Evolutionary conservation across 345 rosid genomes (phyloP).

Genomic region (Eucalyptus paniculata): DNA sequence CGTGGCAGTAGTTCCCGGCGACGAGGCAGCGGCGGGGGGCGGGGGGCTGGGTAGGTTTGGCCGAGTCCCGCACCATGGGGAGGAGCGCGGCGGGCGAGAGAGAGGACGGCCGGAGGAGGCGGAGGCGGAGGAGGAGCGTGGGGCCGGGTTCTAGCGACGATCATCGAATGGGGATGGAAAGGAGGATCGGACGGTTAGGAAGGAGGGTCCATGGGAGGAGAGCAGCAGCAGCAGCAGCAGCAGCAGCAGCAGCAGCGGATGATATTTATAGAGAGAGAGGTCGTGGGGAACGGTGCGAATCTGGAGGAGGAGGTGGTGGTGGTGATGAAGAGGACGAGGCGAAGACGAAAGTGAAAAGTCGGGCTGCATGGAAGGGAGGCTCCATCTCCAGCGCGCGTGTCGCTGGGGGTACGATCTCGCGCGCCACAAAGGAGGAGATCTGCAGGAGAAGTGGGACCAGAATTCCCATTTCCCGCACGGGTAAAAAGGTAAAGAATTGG

Average conservation of each 20-base stretch:
- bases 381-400: not conserved
- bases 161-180: not conserved
- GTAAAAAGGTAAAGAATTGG: no score
- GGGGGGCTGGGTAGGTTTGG: conserved; percentile 15
- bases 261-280: not conserved
- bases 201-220: not conserved
- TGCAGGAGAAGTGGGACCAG: not conserved
- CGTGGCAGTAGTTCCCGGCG: conserved; percentile 93
- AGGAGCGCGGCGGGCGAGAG: not conserved
- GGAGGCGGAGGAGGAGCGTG: not conserved
- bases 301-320: not conserved
- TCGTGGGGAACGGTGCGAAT: not conserved
- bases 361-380: not conserved
- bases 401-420: not conserved
- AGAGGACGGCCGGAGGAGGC: not conserved
- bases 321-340: not conserved
- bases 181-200: not conserved
- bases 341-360: not conserved
- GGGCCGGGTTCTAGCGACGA: not conserved
- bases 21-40: conserved; percentile 38
- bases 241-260: not conserved
- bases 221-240: not conserved
- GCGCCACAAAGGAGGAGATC: not conserved
- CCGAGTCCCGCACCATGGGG: conserved; percentile 3
- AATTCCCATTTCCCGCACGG: no score